Evolutionary conservation across 306 rosid species (phyloP), one percentile per base, ranked within the genome.

Genomic region (Fagus sylvatica): DNA sequence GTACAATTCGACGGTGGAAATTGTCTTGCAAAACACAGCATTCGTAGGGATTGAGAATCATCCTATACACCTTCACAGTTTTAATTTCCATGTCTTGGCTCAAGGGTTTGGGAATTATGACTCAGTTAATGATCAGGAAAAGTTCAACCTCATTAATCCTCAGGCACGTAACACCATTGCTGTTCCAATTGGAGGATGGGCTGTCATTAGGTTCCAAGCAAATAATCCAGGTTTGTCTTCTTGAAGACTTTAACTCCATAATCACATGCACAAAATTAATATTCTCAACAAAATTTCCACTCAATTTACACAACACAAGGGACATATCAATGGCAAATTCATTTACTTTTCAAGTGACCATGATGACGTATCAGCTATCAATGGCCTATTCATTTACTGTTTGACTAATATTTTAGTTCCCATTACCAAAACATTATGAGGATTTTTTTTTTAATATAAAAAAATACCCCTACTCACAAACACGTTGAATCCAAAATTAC

Each of bases 1-100:
- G 76, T 91, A 76, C 76, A 89, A 91, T 48, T 83, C 91, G 0
- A 86, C 87, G 5, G 89, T 89, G 40, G 91, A 91, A 88, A 33
- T 91, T 2, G 91, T 89, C 69, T 68, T 80, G 37, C 96, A 87
- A 60, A 89, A 85, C 76, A 85, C 91, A 0, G 91, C 91, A 0
- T 62, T 91, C 3, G 6, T 85, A 0, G 3, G 3, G 0, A 64
- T 36, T 6, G 79, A 79, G 9, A 84, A 64, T 43, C 87, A 84
- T 36, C 83, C 83, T 7, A 69, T 83, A 12, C 86, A 83, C 71
- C 7, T 83, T 53, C 86, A 83, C 42, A 83, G 83, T 4, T 53
- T 74, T 41, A 83, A 56, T 32, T 78, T 56, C 80, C 64, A 78
- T 17, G 80, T 83, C 60, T 78, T 83, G 83, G 86, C 86, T 61